These are phyloP conservation scores for Fusarium domesticum DNA, from an alignment of 2,329 filamentous ascomycete genomes.

Conservation along the genomic window DNA sequence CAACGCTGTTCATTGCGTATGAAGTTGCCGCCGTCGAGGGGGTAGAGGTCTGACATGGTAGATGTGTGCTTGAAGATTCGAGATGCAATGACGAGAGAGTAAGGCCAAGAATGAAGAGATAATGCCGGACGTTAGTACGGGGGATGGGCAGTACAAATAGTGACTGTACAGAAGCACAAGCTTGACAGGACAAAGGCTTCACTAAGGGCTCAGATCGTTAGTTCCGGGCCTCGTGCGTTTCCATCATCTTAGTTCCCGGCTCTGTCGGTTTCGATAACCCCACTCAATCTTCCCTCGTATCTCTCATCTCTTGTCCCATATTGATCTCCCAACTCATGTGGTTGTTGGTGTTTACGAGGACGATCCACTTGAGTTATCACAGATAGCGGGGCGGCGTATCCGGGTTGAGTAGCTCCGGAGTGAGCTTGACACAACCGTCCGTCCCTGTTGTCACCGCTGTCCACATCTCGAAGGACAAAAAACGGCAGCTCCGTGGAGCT, in stretches of 20 bases:
- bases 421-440: too few relatives aligned
- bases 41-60: constrained; percentile 22
- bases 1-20: constrained; percentile 22
- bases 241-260: too few relatives aligned
- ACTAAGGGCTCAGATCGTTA: constrained; percentile 5
- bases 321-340: not conserved
- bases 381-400: too few relatives aligned
- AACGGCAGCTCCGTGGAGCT: too few relatives aligned
- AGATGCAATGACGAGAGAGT: too few relatives aligned
- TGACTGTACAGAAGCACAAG: not conserved
- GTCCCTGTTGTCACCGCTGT: too few relatives aligned
- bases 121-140: not conserved
- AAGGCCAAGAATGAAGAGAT: not conserved
- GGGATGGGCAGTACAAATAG: not conserved
- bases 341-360: too few relatives aligned
- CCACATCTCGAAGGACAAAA: too few relatives aligned
- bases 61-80: constrained; percentile 1
- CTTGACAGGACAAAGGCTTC: not conserved
- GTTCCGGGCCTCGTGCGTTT: too few relatives aligned
- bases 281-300: constrained; percentile 7
- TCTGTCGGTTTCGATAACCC: too few relatives aligned
- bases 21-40: constrained; percentile 27
- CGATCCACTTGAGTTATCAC: too few relatives aligned
- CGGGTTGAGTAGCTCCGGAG: too few relatives aligned
- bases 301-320: not conserved